These are phyloP conservation scores for Colletotrichum orchidophilum DNA, from an alignment of 2,329 filamentous ascomycete genomes.

Conservation along the genomic window DNA sequence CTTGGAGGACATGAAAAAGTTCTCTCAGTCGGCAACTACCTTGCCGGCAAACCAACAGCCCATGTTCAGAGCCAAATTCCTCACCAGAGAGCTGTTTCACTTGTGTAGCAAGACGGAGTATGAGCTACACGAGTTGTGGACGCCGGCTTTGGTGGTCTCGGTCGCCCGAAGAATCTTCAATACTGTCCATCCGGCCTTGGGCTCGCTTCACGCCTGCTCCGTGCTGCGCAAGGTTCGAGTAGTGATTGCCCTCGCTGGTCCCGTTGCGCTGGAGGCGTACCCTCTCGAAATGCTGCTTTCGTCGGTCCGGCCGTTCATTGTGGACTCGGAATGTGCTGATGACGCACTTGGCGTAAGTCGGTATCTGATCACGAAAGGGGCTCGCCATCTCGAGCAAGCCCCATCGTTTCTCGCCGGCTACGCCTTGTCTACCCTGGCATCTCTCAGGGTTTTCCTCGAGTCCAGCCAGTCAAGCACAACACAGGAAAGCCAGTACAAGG, in stretches of 20 bases:
- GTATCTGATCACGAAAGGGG: slow-evolving; percentile 80
- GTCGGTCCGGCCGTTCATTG: slow-evolving; percentile 79
- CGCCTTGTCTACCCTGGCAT: slow-evolving; percentile 80
- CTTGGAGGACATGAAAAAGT: slow-evolving; percentile 74
- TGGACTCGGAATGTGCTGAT: slow-evolving; percentile 87
- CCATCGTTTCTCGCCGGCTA: slow-evolving; percentile 86
- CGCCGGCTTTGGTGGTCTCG: slow-evolving; percentile 75
- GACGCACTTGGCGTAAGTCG: slow-evolving; percentile 88
- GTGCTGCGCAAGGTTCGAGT: slow-evolving; percentile 88
- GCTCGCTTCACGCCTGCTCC: slow-evolving; percentile 86
- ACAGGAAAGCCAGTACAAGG: slow-evolving; percentile 83
- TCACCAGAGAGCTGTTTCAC: slow-evolving; percentile 79
- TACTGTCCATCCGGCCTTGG: slow-evolving; percentile 83
- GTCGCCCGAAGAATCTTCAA: slow-evolving; percentile 82
- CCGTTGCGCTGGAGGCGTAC: slow-evolving; percentile 79
- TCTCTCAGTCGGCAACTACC: slow-evolving; percentile 70
- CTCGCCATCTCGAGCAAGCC: slow-evolving; percentile 67
- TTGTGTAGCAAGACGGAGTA: slow-evolving; percentile 79
- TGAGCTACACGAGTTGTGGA: slow-evolving; percentile 76
- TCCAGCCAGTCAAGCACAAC: slow-evolving; percentile 82
- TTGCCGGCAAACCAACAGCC: slow-evolving; percentile 87
- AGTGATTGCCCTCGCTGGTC: slow-evolving; percentile 80
- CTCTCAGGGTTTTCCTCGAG: slow-evolving; percentile 78
- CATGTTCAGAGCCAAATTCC: slow-evolving; percentile 80
- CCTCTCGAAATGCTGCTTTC: slow-evolving; percentile 91